phyloP scores from a whole-genome alignment of 805 yeast species.

The Candida broadrunensis region DNA sequence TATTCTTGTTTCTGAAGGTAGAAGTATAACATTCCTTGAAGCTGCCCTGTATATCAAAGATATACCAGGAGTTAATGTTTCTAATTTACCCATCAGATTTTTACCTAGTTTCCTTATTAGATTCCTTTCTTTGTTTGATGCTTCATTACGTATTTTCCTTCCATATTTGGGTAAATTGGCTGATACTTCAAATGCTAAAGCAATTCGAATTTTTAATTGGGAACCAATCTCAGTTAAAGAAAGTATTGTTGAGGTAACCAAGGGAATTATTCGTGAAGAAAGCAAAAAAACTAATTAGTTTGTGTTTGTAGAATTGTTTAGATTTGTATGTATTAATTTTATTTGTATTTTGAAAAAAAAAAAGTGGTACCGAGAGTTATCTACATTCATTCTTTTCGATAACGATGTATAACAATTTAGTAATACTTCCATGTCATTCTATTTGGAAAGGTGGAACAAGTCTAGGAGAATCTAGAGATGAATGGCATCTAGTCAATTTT shows the following conservation, averaged over 20 bases:
- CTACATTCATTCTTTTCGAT: not conserved
- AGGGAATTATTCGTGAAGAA: too few species aligned
- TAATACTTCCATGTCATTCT: conserved; percentile 52
- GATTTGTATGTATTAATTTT: too few species aligned
- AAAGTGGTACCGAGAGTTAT: too few species aligned
- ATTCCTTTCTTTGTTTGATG: not conserved
- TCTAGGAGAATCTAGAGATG: conserved; percentile 45
- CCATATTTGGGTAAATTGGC: not conserved
- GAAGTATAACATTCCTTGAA: not conserved
- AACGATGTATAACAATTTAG: conserved; percentile 14
- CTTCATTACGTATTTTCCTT: not conserved
- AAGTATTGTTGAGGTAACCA: not conserved
- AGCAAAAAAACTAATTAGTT: too few species aligned
- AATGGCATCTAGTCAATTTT: conserved; percentile 69
- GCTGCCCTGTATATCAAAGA: not conserved
- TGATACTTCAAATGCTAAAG: not conserved
- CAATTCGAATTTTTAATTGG: not conserved
- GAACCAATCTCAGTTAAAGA: not conserved
- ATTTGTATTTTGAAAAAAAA: too few species aligned
- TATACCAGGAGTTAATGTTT: not conserved
- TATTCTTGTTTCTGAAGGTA: not conserved
- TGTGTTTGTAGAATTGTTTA: too few species aligned
- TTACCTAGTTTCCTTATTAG: not conserved
- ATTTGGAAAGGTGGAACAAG: conserved; percentile 49
- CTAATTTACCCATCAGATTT: not conserved